Evolutionary conservation across 2,329 filamentous ascomycete genomes (phyloP).

Genomic region (Pseudogymnoascus sp.): DNA sequence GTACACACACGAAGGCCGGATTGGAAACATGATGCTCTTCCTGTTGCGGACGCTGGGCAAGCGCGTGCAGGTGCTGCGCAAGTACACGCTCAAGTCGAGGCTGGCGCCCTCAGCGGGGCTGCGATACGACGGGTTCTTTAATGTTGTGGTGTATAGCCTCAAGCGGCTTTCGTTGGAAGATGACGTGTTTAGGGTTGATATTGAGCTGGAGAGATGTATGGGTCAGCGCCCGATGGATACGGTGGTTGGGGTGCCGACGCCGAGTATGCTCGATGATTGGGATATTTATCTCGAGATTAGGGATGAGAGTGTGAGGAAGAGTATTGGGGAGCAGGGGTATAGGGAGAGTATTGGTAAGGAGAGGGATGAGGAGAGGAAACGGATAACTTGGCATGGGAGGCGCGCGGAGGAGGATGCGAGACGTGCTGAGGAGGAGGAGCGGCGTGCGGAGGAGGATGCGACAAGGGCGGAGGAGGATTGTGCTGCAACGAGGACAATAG

Average conservation of each 20-base stretch:
- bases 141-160: constrained; percentile 12
- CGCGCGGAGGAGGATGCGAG: background rate
- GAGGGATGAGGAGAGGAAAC: constrained; percentile 13
- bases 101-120: constrained; percentile 46
- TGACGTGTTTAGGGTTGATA: constrained; percentile 12
- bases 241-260: constrained; percentile 40
- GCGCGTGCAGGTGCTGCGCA: constrained; percentile 45
- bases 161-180: background rate
- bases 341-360: constrained; percentile 12
- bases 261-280: constrained; percentile 53
- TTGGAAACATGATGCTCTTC: constrained; percentile 40
- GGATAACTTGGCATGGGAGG: constrained; percentile 14
- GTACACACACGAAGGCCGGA: constrained; percentile 39
- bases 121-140: constrained; percentile 52
- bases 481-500: no score
- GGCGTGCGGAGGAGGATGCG: background rate
- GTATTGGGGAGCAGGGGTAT: constrained; percentile 33
- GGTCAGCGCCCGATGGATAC: constrained; percentile 38
- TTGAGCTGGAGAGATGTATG: constrained; percentile 40
- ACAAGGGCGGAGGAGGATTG: background rate
- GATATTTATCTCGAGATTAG: constrained; percentile 40
- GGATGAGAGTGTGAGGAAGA: constrained; percentile 31
- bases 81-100: constrained; percentile 42
- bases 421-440: constrained; percentile 7
- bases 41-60: constrained; percentile 44